These are phyloP conservation scores for Boletellus deceptivus DNA, from an alignment of 1,284 basidiomycete genomes.

Conservation along the genomic window DNA sequence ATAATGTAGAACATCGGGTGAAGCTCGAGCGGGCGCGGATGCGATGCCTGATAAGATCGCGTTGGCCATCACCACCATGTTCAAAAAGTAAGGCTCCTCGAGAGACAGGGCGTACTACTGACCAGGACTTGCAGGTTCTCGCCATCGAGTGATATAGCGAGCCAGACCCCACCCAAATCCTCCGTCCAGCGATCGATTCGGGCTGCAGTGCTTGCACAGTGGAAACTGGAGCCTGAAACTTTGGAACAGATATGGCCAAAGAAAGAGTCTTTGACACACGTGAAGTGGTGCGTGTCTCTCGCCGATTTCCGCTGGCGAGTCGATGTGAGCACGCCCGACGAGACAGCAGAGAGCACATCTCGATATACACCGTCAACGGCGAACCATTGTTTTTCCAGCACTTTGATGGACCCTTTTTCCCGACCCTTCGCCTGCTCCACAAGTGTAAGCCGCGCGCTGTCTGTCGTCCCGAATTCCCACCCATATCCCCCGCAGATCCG, in stretches of 20 bases:
- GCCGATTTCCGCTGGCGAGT: conserved; percentile 1
- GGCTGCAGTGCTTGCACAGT: conserved; percentile 76
- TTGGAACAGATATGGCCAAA: conserved; percentile 97
- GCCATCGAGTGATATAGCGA: conserved; percentile 84
- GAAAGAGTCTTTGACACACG: conserved; percentile 90
- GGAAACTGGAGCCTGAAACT: conserved; percentile 77
- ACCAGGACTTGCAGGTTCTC: conserved; percentile 60
- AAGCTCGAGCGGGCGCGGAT: conserved; percentile 4
- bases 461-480: conserved; percentile 2
- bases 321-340: conserved; percentile 14
- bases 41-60: conserved; percentile 14
- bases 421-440: conserved; percentile 86
- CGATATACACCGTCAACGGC: conserved; percentile 84
- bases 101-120: conserved; percentile 3
- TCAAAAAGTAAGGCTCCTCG: conserved; percentile 29
- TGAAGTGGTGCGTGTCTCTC: conserved; percentile 79
- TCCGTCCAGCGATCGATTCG: conserved; percentile 93
- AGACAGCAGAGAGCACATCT: conserved; percentile 90
- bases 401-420: conserved; percentile 91
- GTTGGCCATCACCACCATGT: conserved; percentile 27
- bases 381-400: conserved; percentile 96
- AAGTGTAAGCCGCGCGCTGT: conserved; percentile 63
- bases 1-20: conserved; percentile 30
- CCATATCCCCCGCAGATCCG: conserved; percentile 65
- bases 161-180: conserved; percentile 93